Percentiles rank a stretch among this genome's conserved stretches.
Conservation (phyloP, 2,329 filamentous ascomycete genomes). For the Emergomyces orientalis region DNA sequence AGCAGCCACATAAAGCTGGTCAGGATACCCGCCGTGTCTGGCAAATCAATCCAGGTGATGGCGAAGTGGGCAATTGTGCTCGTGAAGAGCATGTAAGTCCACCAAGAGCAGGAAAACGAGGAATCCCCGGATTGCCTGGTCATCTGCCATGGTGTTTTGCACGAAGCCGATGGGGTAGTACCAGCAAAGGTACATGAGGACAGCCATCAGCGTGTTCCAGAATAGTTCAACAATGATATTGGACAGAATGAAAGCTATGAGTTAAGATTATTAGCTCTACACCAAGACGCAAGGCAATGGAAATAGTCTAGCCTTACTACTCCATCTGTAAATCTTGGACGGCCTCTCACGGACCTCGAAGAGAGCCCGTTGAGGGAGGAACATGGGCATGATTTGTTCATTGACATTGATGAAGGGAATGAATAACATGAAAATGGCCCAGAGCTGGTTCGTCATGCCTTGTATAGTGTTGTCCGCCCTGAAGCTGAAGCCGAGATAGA, state of each 20-base stretch:
- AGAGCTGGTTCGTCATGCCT: constrained; percentile 83
- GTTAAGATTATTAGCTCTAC: not conserved
- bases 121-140: constrained; percentile 46
- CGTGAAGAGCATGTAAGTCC: constrained; percentile 60
- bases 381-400: constrained; percentile 49
- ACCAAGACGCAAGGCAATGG: not conserved
- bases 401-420: constrained; percentile 61
- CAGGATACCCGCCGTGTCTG: constrained; percentile 56
- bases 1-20: constrained; percentile 52
- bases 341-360: constrained; percentile 53
- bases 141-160: constrained; percentile 31
- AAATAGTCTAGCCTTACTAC: constrained; percentile 18
- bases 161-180: constrained; percentile 54
- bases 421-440: constrained; percentile 73
- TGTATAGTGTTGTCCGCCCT: constrained; percentile 62
- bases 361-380: constrained; percentile 47
- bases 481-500: constrained; percentile 35
- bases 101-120: constrained; percentile 55
- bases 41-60: constrained; percentile 58
- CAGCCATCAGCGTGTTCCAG: constrained; percentile 51
- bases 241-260: constrained; percentile 51
- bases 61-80: constrained; percentile 63
- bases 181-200: constrained; percentile 55
- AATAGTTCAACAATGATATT: constrained; percentile 64
- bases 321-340: constrained; percentile 64